Base-by-base conservation (phyloP, 139 green algal species). In the Trebouxia sp. region DNA sequence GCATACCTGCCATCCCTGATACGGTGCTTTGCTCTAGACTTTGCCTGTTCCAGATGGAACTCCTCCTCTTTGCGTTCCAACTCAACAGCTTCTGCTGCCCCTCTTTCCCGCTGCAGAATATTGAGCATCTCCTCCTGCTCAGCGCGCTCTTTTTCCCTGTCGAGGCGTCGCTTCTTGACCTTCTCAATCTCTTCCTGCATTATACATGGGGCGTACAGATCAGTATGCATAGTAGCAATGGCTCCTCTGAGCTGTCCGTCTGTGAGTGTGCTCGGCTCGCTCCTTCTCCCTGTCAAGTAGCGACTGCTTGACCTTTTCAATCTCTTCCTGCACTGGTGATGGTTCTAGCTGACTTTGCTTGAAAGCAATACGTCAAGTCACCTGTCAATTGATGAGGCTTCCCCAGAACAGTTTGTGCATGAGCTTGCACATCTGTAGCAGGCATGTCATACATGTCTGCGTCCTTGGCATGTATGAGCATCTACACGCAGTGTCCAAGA, bases 291-390 rank as follows among this genome's bases (percentile, higher is more conserved):
- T 80, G 78, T 98, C 92, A 80, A 94, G 91, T 42, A 93, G 85
- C 12, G 92, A 87, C 88, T 93, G 90, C 85, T 96, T 93, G 65
- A 98, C 93, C 84, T 97, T 96, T 65, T 96, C 91, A 48, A 98
- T 95, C 88, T 98, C 95, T 70, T 82, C 76, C 82, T 88, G 82
- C 69, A 53, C n/a, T n/a, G n/a, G n/a, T n/a, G n/a, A n/a, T n/a
- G n/a, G n/a, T n/a, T n/a, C n/a, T n/a, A n/a, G n/a, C n/a, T n/a
- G n/a, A n/a, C n/a, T n/a, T n/a, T n/a, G n/a, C n/a, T n/a, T n/a
- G n/a, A n/a, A n/a, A n/a, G n/a, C n/a, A n/a, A n/a, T n/a, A n/a
- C n/a, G n/a, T n/a, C n/a, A n/a, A n/a, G n/a, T n/a, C n/a, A n/a
- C n/a, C n/a, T n/a, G n/a, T n/a, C n/a, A n/a, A n/a, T n/a, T n/a